A percentile compares a stretch with the other conserved stretches of the same genome.
phyloP scores from a whole-genome alignment of 1,284 basidiomycete species.

The Ceraceosorus guamensis region DNA sequence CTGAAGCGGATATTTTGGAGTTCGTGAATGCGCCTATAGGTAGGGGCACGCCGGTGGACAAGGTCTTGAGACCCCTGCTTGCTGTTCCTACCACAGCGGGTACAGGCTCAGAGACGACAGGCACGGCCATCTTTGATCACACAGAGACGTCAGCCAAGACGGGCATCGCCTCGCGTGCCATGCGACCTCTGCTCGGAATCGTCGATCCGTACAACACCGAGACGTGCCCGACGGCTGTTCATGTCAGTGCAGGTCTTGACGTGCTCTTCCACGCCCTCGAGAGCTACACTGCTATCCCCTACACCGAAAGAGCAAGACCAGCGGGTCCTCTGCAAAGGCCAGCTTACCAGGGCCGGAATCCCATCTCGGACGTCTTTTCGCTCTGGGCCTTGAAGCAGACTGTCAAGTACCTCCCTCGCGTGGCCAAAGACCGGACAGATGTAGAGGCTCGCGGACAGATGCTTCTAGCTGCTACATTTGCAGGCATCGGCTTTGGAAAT shows the following conservation, averaged over 20 bases:
- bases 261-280: conserved; percentile 88
- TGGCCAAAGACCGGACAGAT: conserved; percentile 67
- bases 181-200: conserved; percentile 83
- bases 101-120: conserved; percentile 80
- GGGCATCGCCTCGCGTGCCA: conserved; percentile 81
- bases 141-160: conserved; percentile 71
- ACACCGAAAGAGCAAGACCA: conserved; percentile 78
- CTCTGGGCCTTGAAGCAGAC: conserved; percentile 87
- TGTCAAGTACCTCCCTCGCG: conserved; percentile 79
- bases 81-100: conserved; percentile 93
- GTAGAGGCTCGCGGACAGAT: conserved; percentile 80
- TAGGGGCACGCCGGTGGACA: conserved; percentile 74
- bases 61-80: conserved; percentile 73
- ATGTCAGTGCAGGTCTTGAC: conserved; percentile 84
- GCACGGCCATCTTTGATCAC: conserved; percentile 92
- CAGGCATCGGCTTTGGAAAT: conserved; percentile 66
- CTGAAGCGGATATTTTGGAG: conserved; percentile 76
- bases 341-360: conserved; percentile 93
- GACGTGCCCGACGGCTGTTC: conserved; percentile 63
- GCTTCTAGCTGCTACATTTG: conserved; percentile 59
- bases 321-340: conserved; percentile 77
- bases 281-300: conserved; percentile 48
- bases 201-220: conserved; percentile 77
- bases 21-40: conserved; percentile 96
- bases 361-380: conserved; percentile 88